A percentile compares a stretch with the other conserved stretches of the same genome.
Conservation (phyloP, 208 protist species). For the Chromosphaera perkinsii region DNA sequence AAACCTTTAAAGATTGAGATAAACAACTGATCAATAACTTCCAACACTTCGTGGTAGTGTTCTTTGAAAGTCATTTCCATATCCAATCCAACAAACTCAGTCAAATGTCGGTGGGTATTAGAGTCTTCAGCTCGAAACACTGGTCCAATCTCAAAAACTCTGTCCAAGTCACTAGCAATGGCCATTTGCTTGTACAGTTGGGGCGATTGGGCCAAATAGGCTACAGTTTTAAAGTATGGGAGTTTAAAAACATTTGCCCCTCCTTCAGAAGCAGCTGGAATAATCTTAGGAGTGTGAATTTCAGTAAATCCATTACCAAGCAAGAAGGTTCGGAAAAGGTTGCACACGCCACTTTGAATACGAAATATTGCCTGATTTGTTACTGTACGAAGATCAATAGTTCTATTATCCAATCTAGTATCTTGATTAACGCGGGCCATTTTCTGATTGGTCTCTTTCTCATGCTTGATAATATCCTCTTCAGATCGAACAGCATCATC, state of each 20-base stretch:
- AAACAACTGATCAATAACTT: constrained; percentile 89
- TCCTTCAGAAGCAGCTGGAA: constrained; percentile 90
- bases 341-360: constrained; percentile 81
- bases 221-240: constrained; percentile 72
- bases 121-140: constrained; percentile 98
- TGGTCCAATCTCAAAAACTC: constrained; percentile 88
- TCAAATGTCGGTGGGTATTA: constrained; percentile 97
- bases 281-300: constrained; percentile 99
- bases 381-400: constrained; percentile 87
- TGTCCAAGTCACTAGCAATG: constrained; percentile 83
- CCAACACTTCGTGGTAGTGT: constrained; percentile 97
- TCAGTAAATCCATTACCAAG: constrained; percentile 82
- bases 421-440: constrained; percentile 72
- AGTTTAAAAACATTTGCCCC: constrained; percentile 76
- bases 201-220: constrained; percentile 96
- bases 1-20: constrained; percentile 88
- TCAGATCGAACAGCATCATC: constrained; percentile 26
- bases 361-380: constrained; percentile 91
- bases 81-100: constrained; percentile 99
- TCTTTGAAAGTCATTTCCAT: constrained; percentile 98
- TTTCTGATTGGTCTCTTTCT: constrained; percentile 25
- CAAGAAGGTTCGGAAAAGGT: constrained; percentile 92
- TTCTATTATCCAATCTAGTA: constrained; percentile 88
- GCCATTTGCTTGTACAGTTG: constrained; percentile 99
- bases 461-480: constrained; percentile 25